Evolutionary conservation across 2,329 filamentous ascomycete genomes (phyloP), one percentile per base, ranked within the genome.

Genomic region (Ophiostoma australiae): DNA sequence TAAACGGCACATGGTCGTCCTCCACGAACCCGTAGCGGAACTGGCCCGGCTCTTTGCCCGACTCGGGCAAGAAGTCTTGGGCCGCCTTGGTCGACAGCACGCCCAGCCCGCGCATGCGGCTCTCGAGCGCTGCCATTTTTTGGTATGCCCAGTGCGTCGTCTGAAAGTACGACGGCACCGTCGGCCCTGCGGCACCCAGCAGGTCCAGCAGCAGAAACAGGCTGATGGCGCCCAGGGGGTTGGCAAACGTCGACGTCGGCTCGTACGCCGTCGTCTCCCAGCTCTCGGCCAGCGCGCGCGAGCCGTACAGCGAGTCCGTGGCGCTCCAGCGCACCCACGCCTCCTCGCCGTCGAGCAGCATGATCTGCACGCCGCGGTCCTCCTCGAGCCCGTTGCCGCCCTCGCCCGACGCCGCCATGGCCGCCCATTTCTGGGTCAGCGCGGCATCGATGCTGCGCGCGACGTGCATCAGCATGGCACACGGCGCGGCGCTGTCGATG

Each of bases 301-400:
- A 87, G 2, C 95, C 95, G 76, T 99, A 99, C 4, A 97, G 81
- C 5, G 92, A 96, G 79, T 99, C 95, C 0, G 84, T 86, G 48
- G 87, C 86, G 0, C 89, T 91, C 95, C 95, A 99, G 0, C 80
- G 80, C 31, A 87, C 81, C 80, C 97, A 99, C 0, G 95, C 94
- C 80, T 99, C 95, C 81, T 99, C 95, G 4, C 95, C 95, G 77
- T 99, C 95, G 8, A 99, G 81, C 70, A 99, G 85, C 37, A 99
- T 75, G 37, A 99, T 91, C 82, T 98, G 95, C 44, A 99, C 85
- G 0, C 94, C 94, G 77, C 88, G 89, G 74, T 92, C 88, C 75
- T 90, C 91, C 61, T 93, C 92, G 31, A 95, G 80, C 1, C 82
- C 84, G 33, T 80, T 79, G 1, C 82, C 83, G 6, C 77, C 80